Conservation (phyloP, 768 basidiomycete genomes). For the Stropharia rugosoannulata region DNA sequence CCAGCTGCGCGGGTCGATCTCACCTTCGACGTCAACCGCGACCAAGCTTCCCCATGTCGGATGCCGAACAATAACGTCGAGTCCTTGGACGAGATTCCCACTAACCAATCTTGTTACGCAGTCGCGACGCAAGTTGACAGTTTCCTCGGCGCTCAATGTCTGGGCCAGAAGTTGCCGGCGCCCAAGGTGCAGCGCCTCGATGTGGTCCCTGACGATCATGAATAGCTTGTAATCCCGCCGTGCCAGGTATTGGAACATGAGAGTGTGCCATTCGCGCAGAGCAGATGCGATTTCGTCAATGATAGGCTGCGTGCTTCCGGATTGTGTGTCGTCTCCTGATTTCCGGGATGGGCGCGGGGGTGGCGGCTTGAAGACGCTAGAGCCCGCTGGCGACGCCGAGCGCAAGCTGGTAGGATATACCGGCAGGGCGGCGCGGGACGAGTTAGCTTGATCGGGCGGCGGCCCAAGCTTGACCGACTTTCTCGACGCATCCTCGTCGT, state of each 20-base stretch:
- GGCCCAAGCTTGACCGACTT: constrained; percentile 74
- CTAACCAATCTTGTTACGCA: constrained; percentile 86
- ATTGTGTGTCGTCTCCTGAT: constrained; percentile 89
- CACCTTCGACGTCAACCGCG: constrained; percentile 86
- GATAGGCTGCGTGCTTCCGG: constrained; percentile 82
- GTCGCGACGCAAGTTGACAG: constrained; percentile 74
- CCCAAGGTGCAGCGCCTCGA: constrained; percentile 90
- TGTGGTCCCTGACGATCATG: constrained; percentile 80
- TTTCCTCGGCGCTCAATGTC: constrained; percentile 86
- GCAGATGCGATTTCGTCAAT: constrained; percentile 98
- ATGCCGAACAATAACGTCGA: constrained; percentile 96
- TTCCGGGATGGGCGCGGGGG: constrained; percentile 94
- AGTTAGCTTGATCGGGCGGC: constrained; percentile 73
- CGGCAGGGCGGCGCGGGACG: constrained; percentile 67
- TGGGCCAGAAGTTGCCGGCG: constrained; percentile 87
- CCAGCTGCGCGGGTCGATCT: constrained; percentile 80
- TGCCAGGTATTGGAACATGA: constrained; percentile 90
- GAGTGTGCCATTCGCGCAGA: constrained; percentile 90
- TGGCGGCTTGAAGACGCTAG: constrained; percentile 66
- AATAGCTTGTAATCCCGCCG: constrained; percentile 89
- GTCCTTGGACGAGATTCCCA: constrained; percentile 88
- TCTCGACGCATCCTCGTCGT: constrained; percentile 54
- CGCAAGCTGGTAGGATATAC: constrained; percentile 77
- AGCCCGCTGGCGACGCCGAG: constrained; percentile 65
- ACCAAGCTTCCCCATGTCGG: constrained; percentile 89